A percentile compares a stretch with the other conserved stretches of the same genome.
Evolutionary conservation across 495 filamentous ascomycete species (phyloP).

Genomic region (Tuber umbilicatum): DNA sequence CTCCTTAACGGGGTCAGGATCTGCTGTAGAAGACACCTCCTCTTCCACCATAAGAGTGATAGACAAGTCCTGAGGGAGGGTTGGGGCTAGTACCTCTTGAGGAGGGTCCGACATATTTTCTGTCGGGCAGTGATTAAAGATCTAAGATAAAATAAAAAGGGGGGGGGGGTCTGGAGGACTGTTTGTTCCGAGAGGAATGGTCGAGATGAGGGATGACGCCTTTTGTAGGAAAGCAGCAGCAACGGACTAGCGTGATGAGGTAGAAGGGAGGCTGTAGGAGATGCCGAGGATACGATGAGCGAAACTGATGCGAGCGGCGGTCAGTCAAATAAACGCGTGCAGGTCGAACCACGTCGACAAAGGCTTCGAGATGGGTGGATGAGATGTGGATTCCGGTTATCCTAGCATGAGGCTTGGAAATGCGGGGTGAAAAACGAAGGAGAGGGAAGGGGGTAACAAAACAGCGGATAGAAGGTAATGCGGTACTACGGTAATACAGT

Average conservation of each 20-base stretch:
- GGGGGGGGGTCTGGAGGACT: neutral
- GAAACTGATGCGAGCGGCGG: neutral
- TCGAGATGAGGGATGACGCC: neutral
- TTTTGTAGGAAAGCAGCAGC: conserved; percentile 2
- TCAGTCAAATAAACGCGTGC: neutral
- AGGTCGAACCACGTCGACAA: conserved; percentile 3
- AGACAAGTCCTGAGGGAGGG: neutral
- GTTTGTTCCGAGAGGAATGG: neutral
- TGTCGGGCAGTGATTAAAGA: neutral
- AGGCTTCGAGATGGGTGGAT: neutral
- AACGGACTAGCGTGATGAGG: neutral
- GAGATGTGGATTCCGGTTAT: neutral
- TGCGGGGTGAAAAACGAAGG: neutral
- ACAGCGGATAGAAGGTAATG: neutral
- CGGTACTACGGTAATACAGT: no score
- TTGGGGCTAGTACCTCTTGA: neutral
- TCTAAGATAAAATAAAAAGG: neutral
- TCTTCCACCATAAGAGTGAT: conserved; percentile 3
- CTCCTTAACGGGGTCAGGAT: conserved; percentile 30
- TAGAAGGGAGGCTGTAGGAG: neutral
- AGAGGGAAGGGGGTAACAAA: neutral
- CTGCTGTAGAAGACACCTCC: conserved; percentile 9
- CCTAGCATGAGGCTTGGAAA: neutral
- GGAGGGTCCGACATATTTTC: conserved; percentile 24
- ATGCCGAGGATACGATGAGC: neutral